Evolutionary conservation across 495 filamentous ascomycete genomes (phyloP).

Genomic region (Cercophora scortea): DNA sequence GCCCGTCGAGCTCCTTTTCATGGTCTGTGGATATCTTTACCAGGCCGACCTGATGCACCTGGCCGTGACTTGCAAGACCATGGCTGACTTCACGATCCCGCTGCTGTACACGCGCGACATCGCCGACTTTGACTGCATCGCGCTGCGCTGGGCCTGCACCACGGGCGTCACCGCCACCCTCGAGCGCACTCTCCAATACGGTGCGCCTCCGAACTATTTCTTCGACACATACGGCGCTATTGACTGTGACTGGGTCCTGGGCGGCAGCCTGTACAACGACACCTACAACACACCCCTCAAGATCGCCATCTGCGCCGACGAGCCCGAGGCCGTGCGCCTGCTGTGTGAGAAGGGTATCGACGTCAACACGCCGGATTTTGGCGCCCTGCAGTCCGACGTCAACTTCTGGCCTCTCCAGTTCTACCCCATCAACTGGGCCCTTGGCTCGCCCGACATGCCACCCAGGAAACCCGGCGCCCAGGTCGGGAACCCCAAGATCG

Average conservation of each 20-base stretch:
- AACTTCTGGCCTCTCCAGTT: background rate
- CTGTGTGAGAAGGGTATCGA: slow-evolving; percentile 5
- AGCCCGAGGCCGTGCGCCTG: slow-evolving; percentile 3
- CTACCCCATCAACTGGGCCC: slow-evolving; percentile 1
- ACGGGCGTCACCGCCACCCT: slow-evolving; percentile 5
- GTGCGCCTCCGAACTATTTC: slow-evolving; percentile 1
- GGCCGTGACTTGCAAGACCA: slow-evolving; percentile 5
- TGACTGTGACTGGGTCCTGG: slow-evolving; percentile 5
- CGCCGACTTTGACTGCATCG: slow-evolving; percentile 10
- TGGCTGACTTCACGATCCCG: background rate
- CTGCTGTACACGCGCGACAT: slow-evolving; percentile 10
- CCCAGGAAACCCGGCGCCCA: background rate
- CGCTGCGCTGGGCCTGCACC: slow-evolving; percentile 13
- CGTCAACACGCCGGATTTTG: background rate
- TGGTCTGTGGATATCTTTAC: slow-evolving; percentile 5
- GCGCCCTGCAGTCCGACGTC: background rate
- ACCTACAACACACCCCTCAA: slow-evolving; percentile 3
- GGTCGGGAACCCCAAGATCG: slow-evolving; percentile 2
- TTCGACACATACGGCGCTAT: background rate
- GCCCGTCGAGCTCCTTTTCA: slow-evolving; percentile 7
- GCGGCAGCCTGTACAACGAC: background rate
- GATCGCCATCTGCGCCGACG: slow-evolving; percentile 4
- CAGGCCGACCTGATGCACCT: slow-evolving; percentile 12
- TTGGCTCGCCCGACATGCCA: background rate
- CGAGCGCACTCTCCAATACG: slow-evolving; percentile 6